Conservation (phyloP, 2,329 filamentous ascomycete genomes). For the Bimuria novae-zelandiae region DNA sequence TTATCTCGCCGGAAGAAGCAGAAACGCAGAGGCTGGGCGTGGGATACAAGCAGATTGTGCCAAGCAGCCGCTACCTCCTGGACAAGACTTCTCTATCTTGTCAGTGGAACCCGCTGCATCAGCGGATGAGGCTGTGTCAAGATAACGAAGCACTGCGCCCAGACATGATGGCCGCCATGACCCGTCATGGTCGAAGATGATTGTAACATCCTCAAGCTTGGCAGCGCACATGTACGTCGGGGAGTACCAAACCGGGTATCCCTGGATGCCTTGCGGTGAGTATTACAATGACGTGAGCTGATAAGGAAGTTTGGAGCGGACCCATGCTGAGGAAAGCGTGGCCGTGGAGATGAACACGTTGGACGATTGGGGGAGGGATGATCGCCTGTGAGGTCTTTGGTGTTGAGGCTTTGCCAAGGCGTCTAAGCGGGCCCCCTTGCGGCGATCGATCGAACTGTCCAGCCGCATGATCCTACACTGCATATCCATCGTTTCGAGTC, state of each 20-base stretch:
- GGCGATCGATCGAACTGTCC: conserved; percentile 9
- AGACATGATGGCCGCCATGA: neutral
- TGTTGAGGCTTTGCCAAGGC: conserved; percentile 23
- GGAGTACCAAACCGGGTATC: neutral
- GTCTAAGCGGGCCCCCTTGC: conserved; percentile 1
- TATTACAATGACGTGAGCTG: neutral
- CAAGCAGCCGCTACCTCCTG: conserved; percentile 2
- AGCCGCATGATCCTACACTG: neutral
- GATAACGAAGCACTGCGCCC: conserved; percentile 9
- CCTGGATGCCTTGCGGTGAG: neutral
- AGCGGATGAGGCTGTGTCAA: conserved; percentile 21
- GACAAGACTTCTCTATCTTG: neutral
- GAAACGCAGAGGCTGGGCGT: conserved; percentile 4
- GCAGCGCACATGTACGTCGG: neutral
- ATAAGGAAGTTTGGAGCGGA: neutral
- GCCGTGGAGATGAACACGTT: conserved; percentile 5
- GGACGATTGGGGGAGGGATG: conserved; percentile 1
- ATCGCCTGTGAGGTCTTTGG: conserved; percentile 11
- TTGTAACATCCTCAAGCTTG: no score
- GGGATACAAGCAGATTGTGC: conserved; percentile 9
- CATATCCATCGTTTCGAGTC: neutral
- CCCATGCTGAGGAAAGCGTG: conserved; percentile 7
- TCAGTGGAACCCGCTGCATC: conserved; percentile 4
- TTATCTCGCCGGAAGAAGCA: neutral
- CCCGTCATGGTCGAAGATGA: neutral